A percentile compares a stretch with the other conserved stretches of the same genome.
These are phyloP conservation scores for Thielaviopsis punctulata DNA, from an alignment of 2,329 filamentous ascomycete genomes.

Conservation along the genomic window DNA sequence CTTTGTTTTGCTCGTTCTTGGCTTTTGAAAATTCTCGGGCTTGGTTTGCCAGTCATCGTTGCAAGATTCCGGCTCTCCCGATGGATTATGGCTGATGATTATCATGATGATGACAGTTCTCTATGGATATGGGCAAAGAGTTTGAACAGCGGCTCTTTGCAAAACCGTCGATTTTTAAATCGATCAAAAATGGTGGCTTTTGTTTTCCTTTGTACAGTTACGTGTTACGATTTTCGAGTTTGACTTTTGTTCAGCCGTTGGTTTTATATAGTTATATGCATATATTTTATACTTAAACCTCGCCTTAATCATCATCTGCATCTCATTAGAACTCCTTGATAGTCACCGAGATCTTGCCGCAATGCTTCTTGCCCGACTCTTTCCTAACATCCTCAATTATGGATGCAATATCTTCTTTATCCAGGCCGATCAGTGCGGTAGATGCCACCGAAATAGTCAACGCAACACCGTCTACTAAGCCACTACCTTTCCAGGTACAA, in stretches of 20 bases:
- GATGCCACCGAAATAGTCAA: background rate
- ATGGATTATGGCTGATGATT: background rate
- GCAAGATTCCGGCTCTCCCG: background rate
- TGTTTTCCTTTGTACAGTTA: background rate
- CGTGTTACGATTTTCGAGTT: background rate
- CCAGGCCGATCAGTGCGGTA: background rate
- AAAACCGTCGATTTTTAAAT: background rate
- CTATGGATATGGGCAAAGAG: background rate
- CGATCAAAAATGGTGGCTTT: background rate
- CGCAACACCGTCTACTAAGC: background rate
- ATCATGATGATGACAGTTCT: slow-evolving; percentile 1
- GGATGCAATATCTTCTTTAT: slow-evolving; percentile 22
- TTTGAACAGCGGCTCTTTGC: background rate
- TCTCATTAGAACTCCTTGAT: background rate
- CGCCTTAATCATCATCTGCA: background rate
- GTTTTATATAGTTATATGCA: background rate
- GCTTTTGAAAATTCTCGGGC: background rate
- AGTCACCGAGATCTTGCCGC: background rate
- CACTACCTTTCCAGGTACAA: background rate
- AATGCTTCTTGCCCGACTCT: background rate
- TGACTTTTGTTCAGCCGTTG: background rate
- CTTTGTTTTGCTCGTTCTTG: background rate
- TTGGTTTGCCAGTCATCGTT: background rate
- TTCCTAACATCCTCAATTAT: slow-evolving; percentile 16
- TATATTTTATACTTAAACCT: background rate